phyloP scores from a whole-genome alignment of 192 early-diverging fungal genomes.

The Linnemannia elongata region DNA sequence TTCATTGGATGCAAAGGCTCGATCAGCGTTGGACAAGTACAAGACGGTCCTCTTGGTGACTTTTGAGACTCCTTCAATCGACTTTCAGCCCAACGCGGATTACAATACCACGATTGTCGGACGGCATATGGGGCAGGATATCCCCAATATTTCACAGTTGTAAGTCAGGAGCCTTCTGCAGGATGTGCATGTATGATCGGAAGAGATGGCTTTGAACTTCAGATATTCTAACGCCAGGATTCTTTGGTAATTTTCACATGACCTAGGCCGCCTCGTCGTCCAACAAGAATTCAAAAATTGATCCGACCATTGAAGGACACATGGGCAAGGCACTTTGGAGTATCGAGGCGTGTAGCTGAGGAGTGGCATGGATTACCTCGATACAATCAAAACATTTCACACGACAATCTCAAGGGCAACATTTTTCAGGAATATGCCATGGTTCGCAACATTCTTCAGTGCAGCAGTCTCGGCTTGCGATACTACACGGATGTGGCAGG shows the following conservation, averaged over 20 bases:
- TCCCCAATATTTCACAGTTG: conserved; percentile 37
- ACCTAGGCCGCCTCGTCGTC: conserved; percentile 23
- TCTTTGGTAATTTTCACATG: conserved; percentile 9
- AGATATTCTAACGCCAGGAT: not conserved
- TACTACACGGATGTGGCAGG: conserved; percentile 81
- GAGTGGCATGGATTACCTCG: conserved; percentile 75
- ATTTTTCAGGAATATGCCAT: conserved; percentile 75
- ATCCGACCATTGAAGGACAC: conserved; percentile 8
- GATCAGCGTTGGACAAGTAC: conserved; percentile 71
- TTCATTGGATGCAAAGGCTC: conserved; percentile 46
- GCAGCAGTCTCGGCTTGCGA: conserved; percentile 63
- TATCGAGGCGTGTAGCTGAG: conserved; percentile 34
- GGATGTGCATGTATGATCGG: not conserved
- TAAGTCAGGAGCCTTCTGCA: conserved; percentile 11
- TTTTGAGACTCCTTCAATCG: conserved; percentile 67
- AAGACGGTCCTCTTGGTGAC: conserved; percentile 66
- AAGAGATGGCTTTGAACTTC: not conserved
- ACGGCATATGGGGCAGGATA: conserved; percentile 35
- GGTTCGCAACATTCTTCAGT: conserved; percentile 72
- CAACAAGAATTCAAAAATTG: conserved; percentile 14
- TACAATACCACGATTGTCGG: conserved; percentile 60
- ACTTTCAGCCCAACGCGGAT: conserved; percentile 73
- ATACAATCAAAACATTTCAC: conserved; percentile 61
- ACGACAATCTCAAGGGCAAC: conserved; percentile 41
- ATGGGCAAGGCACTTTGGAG: conserved; percentile 42